Conservation (phyloP, 2,329 filamentous ascomycete species). For the Trichoderma oligosporum region DNA sequence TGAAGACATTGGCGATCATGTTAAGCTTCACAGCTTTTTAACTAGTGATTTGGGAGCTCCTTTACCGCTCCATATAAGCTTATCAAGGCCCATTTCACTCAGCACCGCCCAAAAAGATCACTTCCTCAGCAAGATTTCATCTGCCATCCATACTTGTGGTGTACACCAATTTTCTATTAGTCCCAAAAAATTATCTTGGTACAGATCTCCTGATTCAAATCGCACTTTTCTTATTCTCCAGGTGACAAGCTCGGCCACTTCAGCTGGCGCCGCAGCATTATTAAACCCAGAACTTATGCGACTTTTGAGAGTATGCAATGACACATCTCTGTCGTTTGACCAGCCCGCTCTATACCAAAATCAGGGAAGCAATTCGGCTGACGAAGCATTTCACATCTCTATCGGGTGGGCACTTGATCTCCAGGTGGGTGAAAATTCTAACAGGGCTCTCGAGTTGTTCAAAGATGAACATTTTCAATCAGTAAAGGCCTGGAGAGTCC, state of each 20-base stretch:
- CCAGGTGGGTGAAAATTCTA: constrained; percentile 42
- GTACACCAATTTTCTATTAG: constrained; percentile 37
- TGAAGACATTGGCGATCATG: constrained; percentile 29
- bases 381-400: constrained; percentile 73
- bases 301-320: constrained; percentile 67
- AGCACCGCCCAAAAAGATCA: constrained; percentile 64
- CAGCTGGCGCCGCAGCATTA: constrained; percentile 27
- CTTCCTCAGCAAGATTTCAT: constrained; percentile 58
- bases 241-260: constrained; percentile 39
- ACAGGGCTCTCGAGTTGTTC: constrained; percentile 28
- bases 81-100: constrained; percentile 78
- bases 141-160: constrained; percentile 34
- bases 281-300: constrained; percentile 53
- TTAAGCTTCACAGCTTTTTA: constrained; percentile 64
- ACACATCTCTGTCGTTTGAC: constrained; percentile 52
- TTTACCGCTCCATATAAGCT: constrained; percentile 82
- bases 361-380: constrained; percentile 25
- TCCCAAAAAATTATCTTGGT: constrained; percentile 44
- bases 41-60: constrained; percentile 73
- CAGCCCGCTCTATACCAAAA: constrained; percentile 68
- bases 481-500: constrained; percentile 45
- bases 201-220: constrained; percentile 53
- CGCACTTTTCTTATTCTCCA: constrained; percentile 82
- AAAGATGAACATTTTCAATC: constrained; percentile 25
- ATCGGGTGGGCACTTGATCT: constrained; percentile 74